These are phyloP conservation scores for Metarhizium robertsii DNA, from an alignment of 2,329 filamentous ascomycete species.

Conservation along the genomic window DNA sequence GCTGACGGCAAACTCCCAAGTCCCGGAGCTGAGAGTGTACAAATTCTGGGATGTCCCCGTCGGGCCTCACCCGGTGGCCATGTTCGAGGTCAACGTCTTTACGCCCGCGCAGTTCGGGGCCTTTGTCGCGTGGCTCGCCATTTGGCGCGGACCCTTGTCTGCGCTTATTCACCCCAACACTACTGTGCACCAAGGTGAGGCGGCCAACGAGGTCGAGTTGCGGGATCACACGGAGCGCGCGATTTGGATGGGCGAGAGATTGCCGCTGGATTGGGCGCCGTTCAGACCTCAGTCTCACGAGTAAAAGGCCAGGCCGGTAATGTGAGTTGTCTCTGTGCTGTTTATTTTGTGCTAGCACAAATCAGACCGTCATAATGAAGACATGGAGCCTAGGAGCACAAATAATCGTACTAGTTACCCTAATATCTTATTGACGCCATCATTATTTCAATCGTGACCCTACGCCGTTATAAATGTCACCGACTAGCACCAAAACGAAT, in stretches of 20 bases:
- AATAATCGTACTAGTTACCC: too few relatives aligned
- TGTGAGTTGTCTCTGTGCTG: background rate
- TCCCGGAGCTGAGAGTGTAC: conserved; percentile 80
- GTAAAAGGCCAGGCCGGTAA: background rate
- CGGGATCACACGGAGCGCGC: conserved; percentile 58
- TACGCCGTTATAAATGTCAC: too few relatives aligned
- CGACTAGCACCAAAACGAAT: too few relatives aligned
- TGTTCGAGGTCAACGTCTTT: conserved; percentile 90
- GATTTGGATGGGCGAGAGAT: conserved; percentile 63
- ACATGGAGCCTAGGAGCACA: too few relatives aligned
- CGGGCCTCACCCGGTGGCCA: conserved; percentile 73
- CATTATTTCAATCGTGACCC: too few relatives aligned
- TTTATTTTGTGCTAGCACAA: background rate
- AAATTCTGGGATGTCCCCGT: conserved; percentile 66
- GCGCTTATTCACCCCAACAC: conserved; percentile 80
- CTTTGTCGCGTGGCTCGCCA: conserved; percentile 75
- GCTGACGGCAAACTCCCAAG: conserved; percentile 28
- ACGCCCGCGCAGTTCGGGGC: conserved; percentile 82
- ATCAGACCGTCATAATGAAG: too few relatives aligned
- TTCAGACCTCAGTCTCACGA: background rate
- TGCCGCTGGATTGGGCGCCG: conserved; percentile 42
- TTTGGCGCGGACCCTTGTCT: conserved; percentile 72
- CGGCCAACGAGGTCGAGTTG: conserved; percentile 23
- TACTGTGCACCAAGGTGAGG: conserved; percentile 29
- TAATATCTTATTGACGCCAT: too few relatives aligned